Conservation (phyloP, 2,329 filamentous ascomycete genomes). For the Trichoderma sp. region DNA sequence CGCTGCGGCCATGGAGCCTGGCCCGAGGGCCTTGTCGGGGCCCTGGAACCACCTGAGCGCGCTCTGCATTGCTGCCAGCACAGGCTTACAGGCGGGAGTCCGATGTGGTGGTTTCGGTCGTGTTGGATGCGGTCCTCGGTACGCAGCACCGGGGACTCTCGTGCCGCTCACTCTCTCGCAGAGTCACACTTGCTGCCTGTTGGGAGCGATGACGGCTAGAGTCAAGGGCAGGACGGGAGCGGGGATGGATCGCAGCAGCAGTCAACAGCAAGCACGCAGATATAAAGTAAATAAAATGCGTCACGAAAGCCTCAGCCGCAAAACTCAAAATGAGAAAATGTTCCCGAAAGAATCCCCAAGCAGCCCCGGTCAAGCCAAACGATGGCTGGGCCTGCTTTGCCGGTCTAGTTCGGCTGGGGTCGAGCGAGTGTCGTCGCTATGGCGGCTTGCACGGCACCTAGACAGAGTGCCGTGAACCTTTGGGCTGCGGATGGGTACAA, state of each 20-base stretch:
- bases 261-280: not conserved
- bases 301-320: not conserved
- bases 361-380: not conserved
- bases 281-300: not conserved
- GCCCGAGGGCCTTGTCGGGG: conserved; percentile 29
- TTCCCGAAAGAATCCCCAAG: not conserved
- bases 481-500: conserved; percentile 2
- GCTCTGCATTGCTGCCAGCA: conserved; percentile 30
- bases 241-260: not conserved
- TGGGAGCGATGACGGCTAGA: not conserved
- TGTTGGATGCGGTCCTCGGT: not conserved
- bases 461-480: conserved; percentile 6
- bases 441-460: conserved; percentile 13
- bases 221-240: not conserved
- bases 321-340: not conserved
- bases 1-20: conserved; percentile 13
- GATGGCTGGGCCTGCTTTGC: conserved; percentile 1
- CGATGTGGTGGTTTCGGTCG: not conserved
- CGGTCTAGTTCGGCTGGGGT: conserved; percentile 1
- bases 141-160: not conserved
- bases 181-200: not conserved
- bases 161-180: not conserved
- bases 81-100: not conserved
- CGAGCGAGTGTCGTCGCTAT: not conserved
- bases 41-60: conserved; percentile 36